A percentile compares a stretch with the other conserved stretches of the same genome.
phyloP scores from a whole-genome alignment of 805 yeast species.

The Kuraishia capsulata region DNA sequence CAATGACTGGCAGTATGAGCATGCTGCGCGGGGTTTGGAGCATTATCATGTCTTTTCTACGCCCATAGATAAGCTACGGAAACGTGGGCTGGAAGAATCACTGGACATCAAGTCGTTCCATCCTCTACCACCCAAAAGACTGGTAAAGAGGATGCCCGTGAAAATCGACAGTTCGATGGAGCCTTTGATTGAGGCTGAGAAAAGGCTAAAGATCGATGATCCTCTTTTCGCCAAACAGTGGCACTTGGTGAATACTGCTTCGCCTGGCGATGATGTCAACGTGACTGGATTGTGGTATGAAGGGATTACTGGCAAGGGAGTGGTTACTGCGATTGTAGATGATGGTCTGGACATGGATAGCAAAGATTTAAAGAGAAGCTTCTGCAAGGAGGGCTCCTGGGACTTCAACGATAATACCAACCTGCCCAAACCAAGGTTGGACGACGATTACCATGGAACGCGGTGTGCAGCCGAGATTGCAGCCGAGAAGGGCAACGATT shows the following conservation, averaged over 20 bases:
- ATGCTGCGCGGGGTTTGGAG: slow-evolving; percentile 50
- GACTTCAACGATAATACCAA: slow-evolving; percentile 76
- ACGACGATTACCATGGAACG: slow-evolving; percentile 90
- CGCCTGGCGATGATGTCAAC: slow-evolving; percentile 79
- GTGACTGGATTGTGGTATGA: slow-evolving; percentile 79
- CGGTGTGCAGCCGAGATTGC: slow-evolving; percentile 98
- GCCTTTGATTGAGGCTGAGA: slow-evolving; percentile 35
- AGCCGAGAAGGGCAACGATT: slow-evolving; percentile 68
- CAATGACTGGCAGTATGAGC: slow-evolving; percentile 50
- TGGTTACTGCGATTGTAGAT: slow-evolving; percentile 84
- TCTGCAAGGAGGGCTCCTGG: slow-evolving; percentile 77
- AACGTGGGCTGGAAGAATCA: slow-evolving; percentile 18
- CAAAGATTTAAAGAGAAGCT: slow-evolving; percentile 63
- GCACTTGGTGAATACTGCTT: slow-evolving; percentile 75
- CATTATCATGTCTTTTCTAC: slow-evolving; percentile 62
- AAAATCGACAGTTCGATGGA: slow-evolving; percentile 45
- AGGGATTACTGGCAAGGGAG: slow-evolving; percentile 72
- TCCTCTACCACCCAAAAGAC: slow-evolving; percentile 39
- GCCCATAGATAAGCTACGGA: slow-evolving; percentile 21
- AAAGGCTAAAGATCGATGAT: slow-evolving; percentile 58
- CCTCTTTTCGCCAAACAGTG: slow-evolving; percentile 83
- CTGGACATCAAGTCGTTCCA: slow-evolving; percentile 39
- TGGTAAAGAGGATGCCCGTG: slow-evolving; percentile 54
- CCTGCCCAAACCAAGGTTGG: slow-evolving; percentile 71
- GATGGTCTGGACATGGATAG: slow-evolving; percentile 87